Evolutionary conservation across 805 yeast species (phyloP).

Genomic region (Starmerella kuoi): DNA sequence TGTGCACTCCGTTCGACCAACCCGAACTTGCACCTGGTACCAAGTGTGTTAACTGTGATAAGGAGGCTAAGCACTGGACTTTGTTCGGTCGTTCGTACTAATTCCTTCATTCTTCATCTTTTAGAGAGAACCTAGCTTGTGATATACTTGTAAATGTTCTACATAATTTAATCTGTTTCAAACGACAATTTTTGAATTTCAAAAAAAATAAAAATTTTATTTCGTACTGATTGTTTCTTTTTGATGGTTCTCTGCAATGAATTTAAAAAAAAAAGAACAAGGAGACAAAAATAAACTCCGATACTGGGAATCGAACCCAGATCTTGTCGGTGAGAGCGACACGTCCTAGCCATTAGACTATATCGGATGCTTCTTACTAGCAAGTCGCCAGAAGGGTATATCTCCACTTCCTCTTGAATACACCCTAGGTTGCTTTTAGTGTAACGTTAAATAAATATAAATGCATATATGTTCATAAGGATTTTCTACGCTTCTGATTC

Average conservation of each 20-base stretch:
- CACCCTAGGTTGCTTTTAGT: too few relatives aligned
- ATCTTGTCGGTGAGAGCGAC: slow-evolving; percentile 21
- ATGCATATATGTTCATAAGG: too few relatives aligned
- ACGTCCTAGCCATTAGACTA: slow-evolving; percentile 21
- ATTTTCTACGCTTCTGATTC: too few relatives aligned
- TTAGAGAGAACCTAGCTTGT: too few relatives aligned
- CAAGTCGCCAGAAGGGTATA: too few relatives aligned
- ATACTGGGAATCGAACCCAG: slow-evolving; percentile 21
- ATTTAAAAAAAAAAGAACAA: too few relatives aligned
- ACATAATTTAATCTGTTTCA: neutral
- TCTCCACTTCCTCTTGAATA: too few relatives aligned
- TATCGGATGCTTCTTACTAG: neutral
- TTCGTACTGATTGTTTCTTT: too few relatives aligned
- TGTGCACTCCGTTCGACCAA: slow-evolving; percentile 92
- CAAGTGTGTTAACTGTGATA: slow-evolving; percentile 77
- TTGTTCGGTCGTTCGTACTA: slow-evolving; percentile 96
- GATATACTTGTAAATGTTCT: neutral
- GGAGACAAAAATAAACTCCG: slow-evolving; percentile 18
- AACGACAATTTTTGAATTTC: neutral
- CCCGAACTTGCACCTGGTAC: slow-evolving; percentile 68
- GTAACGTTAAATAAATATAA: too few relatives aligned
- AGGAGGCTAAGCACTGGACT: slow-evolving; percentile 66
- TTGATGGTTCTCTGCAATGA: too few relatives aligned
- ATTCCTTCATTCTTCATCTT: neutral
- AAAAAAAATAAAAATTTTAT: neutral